phyloP scores from a whole-genome alignment of 345 rosid genomes.

The Viola odorata region DNA sequence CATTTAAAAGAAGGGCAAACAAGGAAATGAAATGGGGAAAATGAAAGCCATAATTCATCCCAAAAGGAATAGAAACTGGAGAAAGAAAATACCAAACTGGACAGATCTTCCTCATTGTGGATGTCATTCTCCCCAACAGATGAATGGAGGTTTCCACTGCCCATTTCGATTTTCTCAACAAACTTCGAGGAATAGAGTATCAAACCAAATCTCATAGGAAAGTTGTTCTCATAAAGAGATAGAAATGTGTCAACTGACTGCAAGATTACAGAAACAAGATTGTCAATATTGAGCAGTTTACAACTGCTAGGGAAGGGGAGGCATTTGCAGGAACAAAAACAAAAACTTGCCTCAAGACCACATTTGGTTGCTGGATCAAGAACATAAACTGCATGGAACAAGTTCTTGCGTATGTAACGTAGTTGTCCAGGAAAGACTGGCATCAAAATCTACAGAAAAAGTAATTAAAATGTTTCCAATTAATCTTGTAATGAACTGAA shows the following conservation, averaged over 20 bases:
- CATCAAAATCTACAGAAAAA: conserved; percentile 72
- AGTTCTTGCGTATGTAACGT: conserved; percentile 89
- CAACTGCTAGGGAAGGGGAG: not conserved
- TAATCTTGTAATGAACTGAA: conserved; percentile 7
- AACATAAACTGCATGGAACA: conserved; percentile 89
- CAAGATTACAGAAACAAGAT: conserved; percentile 27
- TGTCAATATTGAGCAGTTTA: conserved; percentile 12
- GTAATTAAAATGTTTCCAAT: conserved; percentile 13
- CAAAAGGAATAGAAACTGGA: conserved; percentile 3
- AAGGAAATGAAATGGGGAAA: not conserved
- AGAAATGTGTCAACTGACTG: conserved; percentile 74
- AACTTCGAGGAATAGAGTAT: conserved; percentile 66
- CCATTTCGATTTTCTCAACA: conserved; percentile 42
- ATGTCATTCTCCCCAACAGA: conserved; percentile 30
- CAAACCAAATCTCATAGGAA: conserved; percentile 92
- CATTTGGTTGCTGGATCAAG: conserved; percentile 82
- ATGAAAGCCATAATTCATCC: not conserved
- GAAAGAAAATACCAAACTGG: conserved; percentile 68
- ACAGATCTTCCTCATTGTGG: conserved; percentile 61
- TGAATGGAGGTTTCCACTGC: conserved; percentile 44
- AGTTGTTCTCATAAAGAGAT: conserved; percentile 68
- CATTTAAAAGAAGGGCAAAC: not conserved
- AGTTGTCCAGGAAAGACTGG: conserved; percentile 96
- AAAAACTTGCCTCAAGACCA: conserved; percentile 80
- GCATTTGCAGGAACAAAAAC: not conserved